Percentiles rank a stretch among this genome's conserved stretches.
Evolutionary conservation across 371 early-diverging fungal genomes (phyloP).

Genomic region (Mucor lusitanicus): DNA sequence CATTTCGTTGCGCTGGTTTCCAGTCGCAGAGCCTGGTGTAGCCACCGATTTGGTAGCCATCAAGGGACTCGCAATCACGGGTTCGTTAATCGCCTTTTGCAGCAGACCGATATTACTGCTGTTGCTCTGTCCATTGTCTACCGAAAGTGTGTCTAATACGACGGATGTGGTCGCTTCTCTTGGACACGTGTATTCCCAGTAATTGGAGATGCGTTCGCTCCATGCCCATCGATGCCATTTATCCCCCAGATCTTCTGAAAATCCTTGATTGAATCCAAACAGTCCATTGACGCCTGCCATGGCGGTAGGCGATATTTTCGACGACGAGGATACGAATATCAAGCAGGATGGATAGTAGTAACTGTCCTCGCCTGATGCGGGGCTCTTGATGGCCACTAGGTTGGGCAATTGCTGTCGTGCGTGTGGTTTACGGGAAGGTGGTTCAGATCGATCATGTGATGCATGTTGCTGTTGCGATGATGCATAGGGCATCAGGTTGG

Average conservation of each 20-base stretch:
- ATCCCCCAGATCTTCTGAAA: conserved; percentile 43
- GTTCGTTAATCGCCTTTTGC: conserved; percentile 35
- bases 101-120: conserved; percentile 12
- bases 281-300: conserved; percentile 41
- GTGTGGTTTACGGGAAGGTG: background rate
- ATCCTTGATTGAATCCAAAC: conserved; percentile 36
- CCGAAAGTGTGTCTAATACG: conserved; percentile 17
- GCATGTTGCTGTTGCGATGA: background rate
- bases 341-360: conserved; percentile 29
- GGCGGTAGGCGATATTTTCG: conserved; percentile 25
- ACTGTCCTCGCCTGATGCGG: background rate
- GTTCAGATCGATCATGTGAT: background rate
- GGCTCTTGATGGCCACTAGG: conserved; percentile 15
- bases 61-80: conserved; percentile 30
- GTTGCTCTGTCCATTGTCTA: background rate
- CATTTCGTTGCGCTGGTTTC: conserved; percentile 1
- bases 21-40: conserved; percentile 16
- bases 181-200: conserved; percentile 25
- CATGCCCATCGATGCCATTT: conserved; percentile 46
- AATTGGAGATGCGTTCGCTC: conserved; percentile 22
- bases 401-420: conserved; percentile 7
- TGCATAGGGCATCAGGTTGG: conserved; percentile 2
- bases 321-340: conserved; percentile 33
- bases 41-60: conserved; percentile 40
- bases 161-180: background rate